Evolutionary conservation across 176 grass and related monocot genomes (phyloP).

Genomic region (Eleusine coracana): DNA sequence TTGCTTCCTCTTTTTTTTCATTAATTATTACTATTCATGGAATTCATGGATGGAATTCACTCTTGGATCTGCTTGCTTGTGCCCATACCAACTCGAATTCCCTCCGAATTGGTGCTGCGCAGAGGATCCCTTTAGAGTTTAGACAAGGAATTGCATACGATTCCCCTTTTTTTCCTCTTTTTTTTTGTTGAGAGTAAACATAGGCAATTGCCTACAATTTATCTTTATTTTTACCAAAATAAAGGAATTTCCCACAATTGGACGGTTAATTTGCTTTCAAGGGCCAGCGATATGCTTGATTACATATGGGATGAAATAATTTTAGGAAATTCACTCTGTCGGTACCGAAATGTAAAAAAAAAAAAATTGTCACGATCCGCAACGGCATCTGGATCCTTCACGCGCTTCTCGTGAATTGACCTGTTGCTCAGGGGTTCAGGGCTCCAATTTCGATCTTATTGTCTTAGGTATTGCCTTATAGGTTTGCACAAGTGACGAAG

Average conservation of each 20-base stretch:
- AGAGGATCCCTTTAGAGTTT: neutral
- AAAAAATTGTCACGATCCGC: neutral
- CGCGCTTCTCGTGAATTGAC: neutral
- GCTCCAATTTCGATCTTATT: neutral
- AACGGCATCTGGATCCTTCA: neutral
- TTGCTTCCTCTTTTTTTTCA: neutral
- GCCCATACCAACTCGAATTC: neutral
- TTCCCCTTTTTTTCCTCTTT: neutral
- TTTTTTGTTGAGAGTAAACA: neutral
- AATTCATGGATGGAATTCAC: neutral
- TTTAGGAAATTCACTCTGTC: neutral
- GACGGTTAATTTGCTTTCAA: neutral
- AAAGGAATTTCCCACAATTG: neutral
- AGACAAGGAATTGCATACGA: neutral
- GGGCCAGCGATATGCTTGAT: neutral
- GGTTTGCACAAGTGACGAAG: neutral
- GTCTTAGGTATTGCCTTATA: neutral
- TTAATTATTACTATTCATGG: neutral
- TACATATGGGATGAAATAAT: neutral
- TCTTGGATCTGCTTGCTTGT: neutral
- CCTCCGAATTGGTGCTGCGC: neutral
- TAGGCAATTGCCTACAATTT: neutral
- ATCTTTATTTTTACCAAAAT: neutral
- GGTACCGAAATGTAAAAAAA: no score
- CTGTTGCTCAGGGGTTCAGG: neutral